These are phyloP conservation scores for Erigeron philadelphicus DNA, from an alignment of 140 eudicot genomes.

Conservation along the genomic window DNA sequence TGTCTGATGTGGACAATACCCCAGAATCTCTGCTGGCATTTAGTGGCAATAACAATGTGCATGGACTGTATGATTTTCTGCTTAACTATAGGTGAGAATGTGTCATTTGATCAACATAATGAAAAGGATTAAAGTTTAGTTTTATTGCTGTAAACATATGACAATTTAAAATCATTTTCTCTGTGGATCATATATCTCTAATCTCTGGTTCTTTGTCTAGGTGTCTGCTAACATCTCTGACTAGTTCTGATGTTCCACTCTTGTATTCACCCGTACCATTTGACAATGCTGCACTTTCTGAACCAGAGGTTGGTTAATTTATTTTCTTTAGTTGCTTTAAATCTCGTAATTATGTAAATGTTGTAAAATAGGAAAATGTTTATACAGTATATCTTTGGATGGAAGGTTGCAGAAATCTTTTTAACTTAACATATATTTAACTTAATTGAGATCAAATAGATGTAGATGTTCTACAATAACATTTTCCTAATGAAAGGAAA, in stretches of 20 bases:
- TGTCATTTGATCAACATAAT: constrained; percentile 10
- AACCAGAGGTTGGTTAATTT: constrained; percentile 52
- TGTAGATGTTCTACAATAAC: neutral
- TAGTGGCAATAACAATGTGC: constrained; percentile 52
- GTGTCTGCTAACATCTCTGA: constrained; percentile 36
- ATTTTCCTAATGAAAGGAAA: too few species aligned
- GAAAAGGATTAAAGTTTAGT: neutral
- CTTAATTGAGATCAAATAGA: neutral
- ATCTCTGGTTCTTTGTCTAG: constrained; percentile 31
- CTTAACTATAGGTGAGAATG: constrained; percentile 48
- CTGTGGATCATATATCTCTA: neutral
- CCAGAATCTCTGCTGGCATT: constrained; percentile 60
- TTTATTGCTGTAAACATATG: neutral
- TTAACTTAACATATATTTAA: neutral
- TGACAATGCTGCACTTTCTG: constrained; percentile 57
- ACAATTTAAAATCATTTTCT: neutral
- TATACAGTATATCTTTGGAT: too few species aligned
- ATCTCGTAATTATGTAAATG: neutral
- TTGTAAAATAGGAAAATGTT: neutral
- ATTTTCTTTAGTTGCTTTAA: neutral
- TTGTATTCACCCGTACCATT: constrained; percentile 62
- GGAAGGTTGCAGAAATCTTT: neutral
- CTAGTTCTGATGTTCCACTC: constrained; percentile 57
- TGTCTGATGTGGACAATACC: constrained; percentile 50
- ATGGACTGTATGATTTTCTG: constrained; percentile 66